These are phyloP conservation scores for Penicillium sp. DNA, from an alignment of 2,329 filamentous ascomycete genomes.

Conservation along the genomic window DNA sequence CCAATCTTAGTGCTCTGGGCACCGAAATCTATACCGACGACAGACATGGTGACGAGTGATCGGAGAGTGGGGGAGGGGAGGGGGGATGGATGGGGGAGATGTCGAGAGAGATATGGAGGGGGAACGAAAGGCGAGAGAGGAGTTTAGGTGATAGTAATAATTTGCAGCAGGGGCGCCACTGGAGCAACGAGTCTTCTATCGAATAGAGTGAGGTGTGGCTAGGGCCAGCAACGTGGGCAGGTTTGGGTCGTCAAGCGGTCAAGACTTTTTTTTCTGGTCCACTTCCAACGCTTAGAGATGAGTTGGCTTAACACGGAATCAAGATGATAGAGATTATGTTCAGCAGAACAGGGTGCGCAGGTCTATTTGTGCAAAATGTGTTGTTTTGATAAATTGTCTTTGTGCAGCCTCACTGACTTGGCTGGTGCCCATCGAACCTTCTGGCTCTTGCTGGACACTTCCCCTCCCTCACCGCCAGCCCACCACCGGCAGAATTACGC, in stretches of 20 bases:
- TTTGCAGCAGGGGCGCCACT: constrained; percentile 47
- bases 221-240: constrained; percentile 27
- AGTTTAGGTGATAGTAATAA: constrained; percentile 31
- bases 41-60: constrained; percentile 57
- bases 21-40: constrained; percentile 89
- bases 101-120: constrained; percentile 29
- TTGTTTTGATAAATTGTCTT: constrained; percentile 1
- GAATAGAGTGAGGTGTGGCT: constrained; percentile 29
- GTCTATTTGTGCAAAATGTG: constrained; percentile 1
- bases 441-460: constrained; percentile 40
- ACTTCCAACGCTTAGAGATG: constrained; percentile 4
- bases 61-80: constrained; percentile 25
- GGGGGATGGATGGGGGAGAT: constrained; percentile 24
- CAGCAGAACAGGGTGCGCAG: background rate
- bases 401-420: constrained; percentile 16
- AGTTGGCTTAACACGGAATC: constrained; percentile 1
- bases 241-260: constrained; percentile 31
- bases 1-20: constrained; percentile 96
- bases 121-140: constrained; percentile 21
- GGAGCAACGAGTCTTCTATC: constrained; percentile 28
- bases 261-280: constrained; percentile 27
- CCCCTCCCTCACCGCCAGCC: constrained; percentile 33
- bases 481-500: constrained; percentile 28
- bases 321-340: constrained; percentile 6
- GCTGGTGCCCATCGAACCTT: constrained; percentile 43